phyloP scores from a whole-genome alignment of 1,284 basidiomycete genomes.

The Erythrobasidium hasegawianum region DNA sequence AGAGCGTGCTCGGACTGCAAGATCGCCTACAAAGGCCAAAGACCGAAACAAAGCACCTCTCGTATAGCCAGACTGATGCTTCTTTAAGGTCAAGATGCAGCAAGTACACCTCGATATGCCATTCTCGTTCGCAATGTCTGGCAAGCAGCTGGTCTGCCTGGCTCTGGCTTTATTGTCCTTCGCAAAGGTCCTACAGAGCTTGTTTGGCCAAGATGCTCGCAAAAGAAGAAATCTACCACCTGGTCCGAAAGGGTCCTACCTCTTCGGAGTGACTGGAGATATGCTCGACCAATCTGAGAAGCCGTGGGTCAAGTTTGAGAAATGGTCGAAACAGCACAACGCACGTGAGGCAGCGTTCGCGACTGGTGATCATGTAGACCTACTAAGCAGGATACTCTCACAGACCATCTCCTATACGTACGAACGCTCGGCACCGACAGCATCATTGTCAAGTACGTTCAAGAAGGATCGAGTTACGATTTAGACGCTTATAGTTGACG shows the following conservation, averaged over 20 bases:
- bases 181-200: conserved; percentile 1
- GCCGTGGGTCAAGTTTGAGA: conserved; percentile 26
- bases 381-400: background rate
- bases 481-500: background rate
- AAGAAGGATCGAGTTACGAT: background rate
- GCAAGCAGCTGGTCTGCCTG: background rate
- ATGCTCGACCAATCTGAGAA: conserved; percentile 15
- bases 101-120: too few relatives aligned
- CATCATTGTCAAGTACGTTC: conserved; percentile 23
- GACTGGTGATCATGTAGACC: background rate
- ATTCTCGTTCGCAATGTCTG: background rate
- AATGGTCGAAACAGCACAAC: conserved; percentile 27
- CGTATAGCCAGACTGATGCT: too few relatives aligned
- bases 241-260: conserved; percentile 13
- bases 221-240: conserved; percentile 22
- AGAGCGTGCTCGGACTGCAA: too few relatives aligned
- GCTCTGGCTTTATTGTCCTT: background rate
- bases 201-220: background rate
- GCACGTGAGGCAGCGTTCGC: conserved; percentile 11
- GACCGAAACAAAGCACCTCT: too few relatives aligned
- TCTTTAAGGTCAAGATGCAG: too few relatives aligned
- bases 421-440: conserved; percentile 22
- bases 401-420: conserved; percentile 21
- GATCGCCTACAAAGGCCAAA: too few relatives aligned
- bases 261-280: conserved; percentile 22